Conservation (phyloP, 208 protist genomes). For the Trypanosoma rangeli region DNA sequence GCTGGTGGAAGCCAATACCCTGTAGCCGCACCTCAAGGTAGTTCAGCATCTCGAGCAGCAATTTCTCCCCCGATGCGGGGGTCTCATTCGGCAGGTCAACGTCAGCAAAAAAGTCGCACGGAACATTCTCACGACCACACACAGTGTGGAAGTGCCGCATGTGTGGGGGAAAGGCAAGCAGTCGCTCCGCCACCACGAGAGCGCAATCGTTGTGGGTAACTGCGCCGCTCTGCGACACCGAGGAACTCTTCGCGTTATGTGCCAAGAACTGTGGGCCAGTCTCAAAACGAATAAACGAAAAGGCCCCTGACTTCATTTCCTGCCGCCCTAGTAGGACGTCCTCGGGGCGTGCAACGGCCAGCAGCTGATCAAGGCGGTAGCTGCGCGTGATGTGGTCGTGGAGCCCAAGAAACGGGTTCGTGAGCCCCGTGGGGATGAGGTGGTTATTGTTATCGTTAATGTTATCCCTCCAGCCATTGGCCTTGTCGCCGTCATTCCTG, state of each 20-base stretch:
- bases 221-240: conserved; percentile 44
- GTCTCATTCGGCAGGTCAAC: conserved; percentile 63
- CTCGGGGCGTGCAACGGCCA: conserved; percentile 29
- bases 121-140: conserved; percentile 72
- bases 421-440: conserved; percentile 25
- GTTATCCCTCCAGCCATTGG: no score
- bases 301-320: conserved; percentile 59
- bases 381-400: conserved; percentile 60
- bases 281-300: conserved; percentile 64
- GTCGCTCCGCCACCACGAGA: conserved; percentile 64
- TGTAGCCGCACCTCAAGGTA: conserved; percentile 78
- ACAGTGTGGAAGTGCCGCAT: conserved; percentile 70
- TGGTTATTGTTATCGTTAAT: background rate
- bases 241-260: conserved; percentile 36
- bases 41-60: conserved; percentile 70
- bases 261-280: conserved; percentile 36
- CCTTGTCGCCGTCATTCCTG: no score
- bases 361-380: conserved; percentile 75
- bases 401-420: conserved; percentile 71
- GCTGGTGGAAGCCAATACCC: conserved; percentile 69
- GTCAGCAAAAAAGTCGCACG: conserved; percentile 86
- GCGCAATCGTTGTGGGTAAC: conserved; percentile 32
- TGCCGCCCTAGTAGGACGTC: conserved; percentile 59
- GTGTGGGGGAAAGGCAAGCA: conserved; percentile 67
- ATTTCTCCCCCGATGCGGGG: conserved; percentile 36